A percentile compares a stretch with the other conserved stretches of the same genome.
Evolutionary conservation across 1,139 yeast genomes (phyloP).

Genomic region (Candida glucosophila): DNA sequence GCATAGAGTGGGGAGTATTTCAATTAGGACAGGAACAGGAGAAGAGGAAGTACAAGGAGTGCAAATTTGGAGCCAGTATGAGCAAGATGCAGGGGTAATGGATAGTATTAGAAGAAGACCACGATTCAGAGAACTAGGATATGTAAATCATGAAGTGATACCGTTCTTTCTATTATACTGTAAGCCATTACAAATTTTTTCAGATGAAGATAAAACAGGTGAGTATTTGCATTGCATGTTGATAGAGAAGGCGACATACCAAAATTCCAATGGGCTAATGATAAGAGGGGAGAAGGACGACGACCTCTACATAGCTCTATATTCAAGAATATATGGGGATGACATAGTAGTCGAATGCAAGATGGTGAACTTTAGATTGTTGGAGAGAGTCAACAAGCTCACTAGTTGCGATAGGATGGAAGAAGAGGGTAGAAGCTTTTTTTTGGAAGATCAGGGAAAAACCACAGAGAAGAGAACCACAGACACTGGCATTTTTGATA

Average conservation of each 20-base stretch:
- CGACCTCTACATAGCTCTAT: constrained; percentile 12
- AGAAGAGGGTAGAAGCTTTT: too few species aligned
- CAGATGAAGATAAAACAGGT: constrained; percentile 14
- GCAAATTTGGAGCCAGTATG: constrained; percentile 17
- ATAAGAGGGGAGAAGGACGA: constrained; percentile 7
- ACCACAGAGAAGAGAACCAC: constrained; percentile 3
- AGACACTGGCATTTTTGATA: constrained; percentile 23
- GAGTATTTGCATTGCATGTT: constrained; percentile 17
- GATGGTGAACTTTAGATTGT: constrained; percentile 9
- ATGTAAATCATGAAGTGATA: constrained; percentile 15
- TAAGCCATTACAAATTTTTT: constrained; percentile 18
- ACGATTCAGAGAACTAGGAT: constrained; percentile 2
- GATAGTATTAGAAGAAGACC: too few species aligned
- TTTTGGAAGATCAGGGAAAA: too few species aligned
- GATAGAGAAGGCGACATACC: constrained; percentile 7
- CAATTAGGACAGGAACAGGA: constrained; percentile 1
- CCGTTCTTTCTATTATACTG: constrained; percentile 23
- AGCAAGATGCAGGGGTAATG: too few species aligned
- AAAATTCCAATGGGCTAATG: constrained; percentile 11
- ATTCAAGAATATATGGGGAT: constrained; percentile 8
- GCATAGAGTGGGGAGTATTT: constrained; percentile 8
- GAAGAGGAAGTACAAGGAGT: constrained; percentile 13
- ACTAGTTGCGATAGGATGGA: neutral
- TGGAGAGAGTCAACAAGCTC: constrained; percentile 2
- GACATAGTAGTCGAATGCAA: constrained; percentile 9